Evolutionary conservation across 306 rosid species (phyloP).

Genomic region (Pueraria montana): DNA sequence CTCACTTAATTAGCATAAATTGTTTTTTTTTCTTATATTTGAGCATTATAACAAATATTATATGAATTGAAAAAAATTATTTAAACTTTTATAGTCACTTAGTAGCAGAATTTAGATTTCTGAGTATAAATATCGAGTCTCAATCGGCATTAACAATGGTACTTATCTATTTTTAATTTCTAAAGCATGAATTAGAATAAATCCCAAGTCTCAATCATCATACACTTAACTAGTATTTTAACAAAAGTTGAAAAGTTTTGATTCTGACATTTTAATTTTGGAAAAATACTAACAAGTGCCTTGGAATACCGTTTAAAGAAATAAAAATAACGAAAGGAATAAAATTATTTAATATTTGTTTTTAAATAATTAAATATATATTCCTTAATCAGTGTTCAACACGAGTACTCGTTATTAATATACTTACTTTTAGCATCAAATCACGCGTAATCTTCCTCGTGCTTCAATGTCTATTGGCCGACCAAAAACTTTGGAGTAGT

Average conservation of each 20-base stretch:
- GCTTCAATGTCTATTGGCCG: background rate
- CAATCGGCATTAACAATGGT: background rate
- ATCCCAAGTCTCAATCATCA: constrained; percentile 35
- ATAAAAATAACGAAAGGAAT: background rate
- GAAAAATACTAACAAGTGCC: background rate
- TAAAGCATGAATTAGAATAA: constrained; percentile 26
- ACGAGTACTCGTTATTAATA: background rate
- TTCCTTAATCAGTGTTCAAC: constrained; percentile 2
- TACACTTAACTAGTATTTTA: background rate
- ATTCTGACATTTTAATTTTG: constrained; percentile 7
- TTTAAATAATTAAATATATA: background rate
- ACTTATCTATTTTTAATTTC: background rate
- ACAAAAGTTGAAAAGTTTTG: background rate
- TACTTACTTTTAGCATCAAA: background rate
- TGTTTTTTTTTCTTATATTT: too few species aligned
- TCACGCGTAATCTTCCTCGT: constrained; percentile 7
- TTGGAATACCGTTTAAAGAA: background rate
- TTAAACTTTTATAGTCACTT: too few species aligned
- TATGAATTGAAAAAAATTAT: too few species aligned
- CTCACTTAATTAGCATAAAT: too few species aligned
- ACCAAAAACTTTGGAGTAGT: background rate
- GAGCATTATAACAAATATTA: too few species aligned
- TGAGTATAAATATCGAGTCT: constrained; percentile 18
- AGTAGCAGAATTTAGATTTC: background rate
- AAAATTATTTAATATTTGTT: background rate